phyloP scores from a whole-genome alignment of 495 filamentous ascomycete genomes.

The Aspergillus carlsbadensis region DNA sequence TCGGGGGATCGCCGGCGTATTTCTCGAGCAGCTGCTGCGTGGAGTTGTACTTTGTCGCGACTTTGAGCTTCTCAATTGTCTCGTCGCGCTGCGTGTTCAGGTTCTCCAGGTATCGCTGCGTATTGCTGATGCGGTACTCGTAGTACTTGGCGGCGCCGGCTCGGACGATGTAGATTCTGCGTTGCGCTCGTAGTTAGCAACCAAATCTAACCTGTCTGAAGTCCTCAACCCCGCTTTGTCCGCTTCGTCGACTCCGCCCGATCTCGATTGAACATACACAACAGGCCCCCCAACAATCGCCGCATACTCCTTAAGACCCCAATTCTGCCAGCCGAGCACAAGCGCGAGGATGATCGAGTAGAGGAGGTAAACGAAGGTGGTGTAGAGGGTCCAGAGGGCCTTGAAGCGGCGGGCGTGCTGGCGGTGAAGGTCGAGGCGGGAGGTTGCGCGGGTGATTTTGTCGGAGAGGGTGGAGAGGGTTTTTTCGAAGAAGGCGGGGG shows the following conservation, averaged over 20 bases:
- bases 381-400: constrained; percentile 85
- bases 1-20: constrained; percentile 68
- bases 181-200: background rate
- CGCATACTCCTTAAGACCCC: constrained; percentile 71
- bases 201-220: too few relatives aligned
- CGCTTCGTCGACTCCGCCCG: too few relatives aligned
- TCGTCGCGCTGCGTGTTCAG: constrained; percentile 74
- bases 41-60: constrained; percentile 90
- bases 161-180: constrained; percentile 68
- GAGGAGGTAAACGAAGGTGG: constrained; percentile 84
- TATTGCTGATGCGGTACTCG: constrained; percentile 71
- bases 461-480: constrained; percentile 73
- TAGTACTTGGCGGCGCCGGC: constrained; percentile 64
- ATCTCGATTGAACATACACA: constrained; percentile 62
- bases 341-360: constrained; percentile 75
- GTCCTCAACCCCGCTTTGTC: background rate
- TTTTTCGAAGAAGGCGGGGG: constrained; percentile 91
- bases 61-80: constrained; percentile 92
- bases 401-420: constrained; percentile 74
- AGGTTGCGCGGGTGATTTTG: constrained; percentile 72
- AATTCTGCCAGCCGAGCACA: constrained; percentile 81
- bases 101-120: constrained; percentile 65
- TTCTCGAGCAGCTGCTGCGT: constrained; percentile 93
- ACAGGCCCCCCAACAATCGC: constrained; percentile 78
- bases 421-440: constrained; percentile 69